Base-by-base conservation (phyloP, 306 rosid genomes). In the Urtica urens region DNA sequence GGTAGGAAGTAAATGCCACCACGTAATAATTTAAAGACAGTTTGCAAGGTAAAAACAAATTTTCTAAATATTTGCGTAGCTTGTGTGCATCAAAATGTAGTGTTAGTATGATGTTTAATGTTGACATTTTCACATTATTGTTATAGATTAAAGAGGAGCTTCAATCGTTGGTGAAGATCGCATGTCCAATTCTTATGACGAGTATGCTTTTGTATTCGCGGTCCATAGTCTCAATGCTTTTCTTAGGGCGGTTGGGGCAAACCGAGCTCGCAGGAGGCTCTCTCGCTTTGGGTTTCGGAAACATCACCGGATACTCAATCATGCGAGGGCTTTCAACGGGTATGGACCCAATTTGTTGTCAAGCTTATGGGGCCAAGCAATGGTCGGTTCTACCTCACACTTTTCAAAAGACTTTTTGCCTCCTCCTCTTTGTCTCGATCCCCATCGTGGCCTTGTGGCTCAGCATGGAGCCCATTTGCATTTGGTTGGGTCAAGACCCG, bases 341-440 rank as follows among this genome's bases (percentile, higher is more conserved):
- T 33, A 87, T 87, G 96, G 94, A 87, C 19, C 90, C 94, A 14
- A 82, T 82, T n/a, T 88, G 97, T 51, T 78, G 93, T 56, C 97
- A 88, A 75, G 97, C 97, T 2, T 88, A 51, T 49, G 93, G 97
- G 1, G 87, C 95, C 23, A 74, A 81, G 51, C 73, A 82, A 59
- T 76, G 72, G 73, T 62, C 80, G 51, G 72, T 88, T 47, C 70
- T 88, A 1, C 61, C 70, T 65, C 97, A 81, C 56, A 72, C 95
- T 53, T 70, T 76, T 53, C 71, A 62, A 25, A 78, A 65, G 72
- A 84, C 95, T 0, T 4, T 78, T 0, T 81, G 72, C 55, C 95
- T 88, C 59, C 95, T 84, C 29, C 46, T 84, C 1, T 41, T 81
- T 12, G 95, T 88, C 13, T 37, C 90, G 49, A 53, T 88, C 7